Base-by-base conservation (phyloP, 345 rosid species). In the Populus davidiana region DNA sequence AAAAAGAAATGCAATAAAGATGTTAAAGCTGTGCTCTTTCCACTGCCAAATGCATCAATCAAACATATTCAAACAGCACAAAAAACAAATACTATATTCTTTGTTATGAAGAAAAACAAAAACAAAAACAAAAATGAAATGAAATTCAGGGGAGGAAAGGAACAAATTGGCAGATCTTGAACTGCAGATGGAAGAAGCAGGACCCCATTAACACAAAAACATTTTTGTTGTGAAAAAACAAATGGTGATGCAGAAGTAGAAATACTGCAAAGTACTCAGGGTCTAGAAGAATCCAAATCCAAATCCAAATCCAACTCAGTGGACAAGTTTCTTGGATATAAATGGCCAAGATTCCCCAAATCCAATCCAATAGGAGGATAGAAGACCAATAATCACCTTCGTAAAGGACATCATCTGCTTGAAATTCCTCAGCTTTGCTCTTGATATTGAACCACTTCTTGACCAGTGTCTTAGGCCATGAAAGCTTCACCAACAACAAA, bases 391-490 rank as follows among this genome's bases (percentile, higher is more conserved):
- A 38, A 70, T 81, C 85, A 87, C 96, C 92, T 86, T 81, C 85
- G 69, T 64, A 81, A 79, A 69, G 85, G 50, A 77, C 76, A 77
- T 90, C 92, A 70, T 92, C 97, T 10, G 98, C 98, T 75, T 88
- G 90, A 83, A 90, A 92, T 81, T 93, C 96, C 80, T 93, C 91
- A 43, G 88, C 85, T 87, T 90, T 93, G 86, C 83, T 89, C 86
- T 83, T 93, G 86, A 91, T 96, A 80, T 90, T 91, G 76, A 96
- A 88, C 99, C 96, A 96, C 86, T 96, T 96, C 88, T 90, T 96
- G 76, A 93, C 95, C 88, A 94, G 83, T 81, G 93, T 89, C 90
- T 89, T 96, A 29, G 99, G 93, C 99, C 99, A 96, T 74, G 96
- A 90, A 85, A 88, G 85, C 99, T 96, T 86, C 87, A 82, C 65